Evolutionary conservation across 106 monocot species (phyloP).

Genomic region (Dendrobium chrysotoxum): DNA sequence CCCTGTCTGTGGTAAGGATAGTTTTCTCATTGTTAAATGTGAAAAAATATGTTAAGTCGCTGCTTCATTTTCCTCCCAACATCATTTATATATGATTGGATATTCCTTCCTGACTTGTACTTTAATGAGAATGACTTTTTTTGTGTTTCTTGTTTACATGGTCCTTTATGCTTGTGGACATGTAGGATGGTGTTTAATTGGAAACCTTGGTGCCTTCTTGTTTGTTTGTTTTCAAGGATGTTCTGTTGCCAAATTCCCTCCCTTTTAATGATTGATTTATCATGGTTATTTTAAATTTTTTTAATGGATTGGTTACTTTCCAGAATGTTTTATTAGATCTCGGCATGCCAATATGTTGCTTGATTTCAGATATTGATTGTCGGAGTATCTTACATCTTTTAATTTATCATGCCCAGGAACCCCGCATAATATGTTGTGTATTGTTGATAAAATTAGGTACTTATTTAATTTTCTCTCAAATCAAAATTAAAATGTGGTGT

Average conservation of each 20-base stretch:
- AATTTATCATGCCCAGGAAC: neutral
- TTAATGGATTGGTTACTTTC: neutral
- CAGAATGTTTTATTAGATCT: neutral
- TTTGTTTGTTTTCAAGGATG: neutral
- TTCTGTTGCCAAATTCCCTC: neutral
- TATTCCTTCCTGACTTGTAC: neutral
- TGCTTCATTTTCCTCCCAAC: neutral
- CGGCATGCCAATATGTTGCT: neutral
- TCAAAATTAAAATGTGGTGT: neutral
- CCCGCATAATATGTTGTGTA: neutral
- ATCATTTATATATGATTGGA: neutral
- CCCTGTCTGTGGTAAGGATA: neutral
- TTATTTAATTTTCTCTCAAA: neutral
- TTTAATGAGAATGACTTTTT: neutral
- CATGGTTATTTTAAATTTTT: neutral
- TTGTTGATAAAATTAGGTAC: neutral
- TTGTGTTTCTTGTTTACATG: neutral
- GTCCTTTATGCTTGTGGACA: neutral
- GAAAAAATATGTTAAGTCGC: neutral
- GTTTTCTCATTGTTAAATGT: neutral
- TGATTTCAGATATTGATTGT: neutral
- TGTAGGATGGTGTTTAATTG: neutral
- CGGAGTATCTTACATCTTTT: neutral
- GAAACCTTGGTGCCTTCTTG: neutral
- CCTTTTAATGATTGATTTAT: neutral